Conservation (phyloP, 2,329 filamentous ascomycete genomes). For the Fusarium praegraminearum region DNA sequence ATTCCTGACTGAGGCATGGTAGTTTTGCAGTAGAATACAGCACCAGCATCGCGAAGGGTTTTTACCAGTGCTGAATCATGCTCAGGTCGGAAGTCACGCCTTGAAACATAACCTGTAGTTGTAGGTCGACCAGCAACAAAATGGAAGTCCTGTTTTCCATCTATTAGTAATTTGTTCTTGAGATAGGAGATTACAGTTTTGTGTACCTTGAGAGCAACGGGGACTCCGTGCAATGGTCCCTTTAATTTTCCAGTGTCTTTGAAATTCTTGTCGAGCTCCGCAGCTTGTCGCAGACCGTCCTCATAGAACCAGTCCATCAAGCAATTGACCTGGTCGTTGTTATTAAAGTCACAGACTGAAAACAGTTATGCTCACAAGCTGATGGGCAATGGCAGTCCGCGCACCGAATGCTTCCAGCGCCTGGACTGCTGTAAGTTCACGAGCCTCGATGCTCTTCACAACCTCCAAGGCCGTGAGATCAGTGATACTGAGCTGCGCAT, state of each 20-base stretch:
- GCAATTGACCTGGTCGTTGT: constrained; percentile 19
- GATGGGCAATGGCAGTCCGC: constrained; percentile 26
- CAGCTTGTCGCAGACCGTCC: constrained; percentile 16
- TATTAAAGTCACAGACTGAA: neutral
- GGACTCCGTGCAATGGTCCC: constrained; percentile 70
- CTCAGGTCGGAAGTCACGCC: constrained; percentile 62
- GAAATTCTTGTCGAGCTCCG: constrained; percentile 9
- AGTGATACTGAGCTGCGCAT: constrained; percentile 14
- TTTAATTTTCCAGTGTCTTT: constrained; percentile 7
- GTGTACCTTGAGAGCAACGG: constrained; percentile 57
- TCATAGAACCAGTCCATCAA: constrained; percentile 29
- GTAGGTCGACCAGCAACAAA: constrained; percentile 64
- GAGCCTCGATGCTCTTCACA: neutral
- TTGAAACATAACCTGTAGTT: constrained; percentile 66
- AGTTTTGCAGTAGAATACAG: constrained; percentile 74
- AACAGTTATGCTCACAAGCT: neutral
- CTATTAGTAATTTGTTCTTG: no score
- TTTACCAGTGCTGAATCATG: constrained; percentile 67
- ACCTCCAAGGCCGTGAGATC: constrained; percentile 12
- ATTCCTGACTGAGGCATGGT: constrained; percentile 69
- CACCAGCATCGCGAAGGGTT: constrained; percentile 69
- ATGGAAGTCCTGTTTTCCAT: constrained; percentile 29
- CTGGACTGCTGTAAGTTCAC: constrained; percentile 4
- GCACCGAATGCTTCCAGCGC: constrained; percentile 15
- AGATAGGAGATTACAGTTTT: no score